These are phyloP conservation scores for Penicillium coffeae DNA, from an alignment of 495 filamentous ascomycete species.

Conservation along the genomic window DNA sequence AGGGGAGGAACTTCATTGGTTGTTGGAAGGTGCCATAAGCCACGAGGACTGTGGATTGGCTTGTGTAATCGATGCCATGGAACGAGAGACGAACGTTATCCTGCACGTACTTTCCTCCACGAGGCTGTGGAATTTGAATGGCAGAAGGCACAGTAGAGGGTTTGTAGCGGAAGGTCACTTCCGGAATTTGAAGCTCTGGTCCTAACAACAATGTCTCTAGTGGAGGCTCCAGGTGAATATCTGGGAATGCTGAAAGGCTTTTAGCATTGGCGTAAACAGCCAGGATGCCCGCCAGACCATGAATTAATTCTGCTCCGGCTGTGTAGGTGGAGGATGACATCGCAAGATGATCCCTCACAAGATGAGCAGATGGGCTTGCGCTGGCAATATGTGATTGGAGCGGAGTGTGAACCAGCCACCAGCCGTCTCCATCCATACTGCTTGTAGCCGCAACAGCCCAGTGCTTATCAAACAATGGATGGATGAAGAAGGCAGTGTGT, in stretches of 20 bases:
- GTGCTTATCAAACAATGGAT: constrained; percentile 55
- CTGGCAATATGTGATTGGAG: constrained; percentile 6
- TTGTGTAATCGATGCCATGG: constrained; percentile 36
- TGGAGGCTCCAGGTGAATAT: constrained; percentile 30
- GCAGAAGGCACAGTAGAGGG: constrained; percentile 26
- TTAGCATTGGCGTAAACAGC: constrained; percentile 41
- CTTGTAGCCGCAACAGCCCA: constrained; percentile 69
- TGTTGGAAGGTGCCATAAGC: constrained; percentile 32
- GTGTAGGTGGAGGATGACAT: constrained; percentile 17
- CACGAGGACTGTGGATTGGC: constrained; percentile 34
- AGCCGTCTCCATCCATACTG: constrained; percentile 69
- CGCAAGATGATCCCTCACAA: constrained; percentile 25
- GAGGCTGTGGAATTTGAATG: constrained; percentile 29
- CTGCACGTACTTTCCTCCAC: constrained; percentile 26
- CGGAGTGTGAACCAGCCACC: constrained; percentile 66
- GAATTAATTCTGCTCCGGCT: constrained; percentile 34
- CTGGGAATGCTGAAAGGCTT: constrained; percentile 32
- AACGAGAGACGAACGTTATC: constrained; percentile 39
- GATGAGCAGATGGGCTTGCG: constrained; percentile 21
- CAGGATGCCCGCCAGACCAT: constrained; percentile 39
- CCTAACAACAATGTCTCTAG: constrained; percentile 33
- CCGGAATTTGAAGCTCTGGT: constrained; percentile 30
- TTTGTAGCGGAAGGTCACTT: constrained; percentile 35
- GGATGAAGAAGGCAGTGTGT: constrained; percentile 61
- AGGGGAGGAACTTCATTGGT: constrained; percentile 22